Base-by-base conservation (phyloP, 148 eudicot genomes). In the Amaranthus hypochondriacus region DNA sequence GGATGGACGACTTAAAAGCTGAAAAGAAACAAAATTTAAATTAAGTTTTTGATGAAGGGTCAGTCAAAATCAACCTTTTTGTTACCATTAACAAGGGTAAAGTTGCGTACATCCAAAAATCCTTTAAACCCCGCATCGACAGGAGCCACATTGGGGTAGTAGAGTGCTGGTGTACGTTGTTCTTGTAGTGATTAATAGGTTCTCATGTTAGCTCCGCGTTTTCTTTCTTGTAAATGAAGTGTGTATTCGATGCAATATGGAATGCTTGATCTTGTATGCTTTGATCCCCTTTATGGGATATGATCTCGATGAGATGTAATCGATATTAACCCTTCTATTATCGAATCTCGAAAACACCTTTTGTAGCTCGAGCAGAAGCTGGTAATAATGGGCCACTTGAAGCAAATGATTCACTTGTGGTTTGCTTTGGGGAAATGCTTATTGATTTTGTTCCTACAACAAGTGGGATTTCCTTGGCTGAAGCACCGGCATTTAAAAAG, bases 381-480 rank as follows among this genome's bases (percentile, higher is more conserved):
- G 81, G 83, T 66, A 84, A 73, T 39, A 80, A 82, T 77, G 90
- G 90, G 49, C 62, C 83, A 67, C 48, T 79, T 46, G 92, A 89
- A 79, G 68, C 78, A 11, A 83, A 75, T 54, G 85, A 90, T 10
- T 76, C 91, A 13, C 96, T 89, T 60, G 99, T 96, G 79, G 97
- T 96, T 68, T 96, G 99, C 86, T 96, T 96, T 73, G 99, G 99
- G 65, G 99, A 96, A 87, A 89, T 96, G 96, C 86, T 96, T 51
- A 96, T 96, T 48, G 99, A 96, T 79, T 96, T 96, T 75, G 99
- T 96, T 46, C 97, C 99, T 64, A 92, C 99, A 21, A 80, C 79
- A 69, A 96, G 85, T 76, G 99, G 97, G 49, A 80, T 96, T 60
- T 86, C 97, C 18, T 83, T 96, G 79, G 94, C 99, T 43, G 86